Evolutionary conservation across 305 asterid genomes (phyloP).

Genomic region (Fraxinus greggii): DNA sequence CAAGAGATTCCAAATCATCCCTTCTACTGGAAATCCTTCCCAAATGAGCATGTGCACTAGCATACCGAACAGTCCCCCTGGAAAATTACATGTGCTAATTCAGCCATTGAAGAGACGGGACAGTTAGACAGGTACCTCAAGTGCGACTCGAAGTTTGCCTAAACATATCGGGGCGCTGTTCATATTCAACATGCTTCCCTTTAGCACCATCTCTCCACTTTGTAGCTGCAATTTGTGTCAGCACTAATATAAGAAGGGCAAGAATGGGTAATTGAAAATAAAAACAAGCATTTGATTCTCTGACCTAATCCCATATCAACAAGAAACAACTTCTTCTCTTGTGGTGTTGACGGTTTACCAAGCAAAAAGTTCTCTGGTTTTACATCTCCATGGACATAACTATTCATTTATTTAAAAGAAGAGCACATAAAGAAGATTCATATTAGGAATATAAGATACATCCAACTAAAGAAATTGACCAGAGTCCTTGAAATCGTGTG

Average conservation of each 20-base stretch:
- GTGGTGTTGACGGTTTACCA: conserved; percentile 79
- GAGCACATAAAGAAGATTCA: background rate
- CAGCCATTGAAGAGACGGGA: background rate
- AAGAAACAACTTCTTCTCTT: conserved; percentile 92
- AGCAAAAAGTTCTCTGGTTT: conserved; percentile 97
- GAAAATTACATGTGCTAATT: conserved; percentile 17
- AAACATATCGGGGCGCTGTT: conserved; percentile 97
- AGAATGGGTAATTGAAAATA: conserved; percentile 17
- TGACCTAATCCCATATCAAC: conserved; percentile 92
- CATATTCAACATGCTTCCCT: conserved; percentile 93
- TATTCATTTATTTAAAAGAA: conserved; percentile 26
- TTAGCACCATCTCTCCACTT: conserved; percentile 90
- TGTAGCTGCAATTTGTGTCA: conserved; percentile 60
- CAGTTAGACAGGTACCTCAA: background rate
- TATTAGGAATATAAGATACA: background rate
- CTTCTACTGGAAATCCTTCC: conserved; percentile 95
- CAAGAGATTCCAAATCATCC: conserved; percentile 96
- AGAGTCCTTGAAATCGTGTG: background rate
- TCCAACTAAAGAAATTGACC: conserved; percentile 25
- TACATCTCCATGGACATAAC: conserved; percentile 94
- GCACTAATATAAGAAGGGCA: background rate
- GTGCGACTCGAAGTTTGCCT: conserved; percentile 52
- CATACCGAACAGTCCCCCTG: conserved; percentile 94
- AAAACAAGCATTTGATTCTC: background rate
- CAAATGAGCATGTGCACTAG: conserved; percentile 95